These are phyloP conservation scores for Pyracantha coccinea DNA, from an alignment of 331 rosid genomes.

Conservation along the genomic window DNA sequence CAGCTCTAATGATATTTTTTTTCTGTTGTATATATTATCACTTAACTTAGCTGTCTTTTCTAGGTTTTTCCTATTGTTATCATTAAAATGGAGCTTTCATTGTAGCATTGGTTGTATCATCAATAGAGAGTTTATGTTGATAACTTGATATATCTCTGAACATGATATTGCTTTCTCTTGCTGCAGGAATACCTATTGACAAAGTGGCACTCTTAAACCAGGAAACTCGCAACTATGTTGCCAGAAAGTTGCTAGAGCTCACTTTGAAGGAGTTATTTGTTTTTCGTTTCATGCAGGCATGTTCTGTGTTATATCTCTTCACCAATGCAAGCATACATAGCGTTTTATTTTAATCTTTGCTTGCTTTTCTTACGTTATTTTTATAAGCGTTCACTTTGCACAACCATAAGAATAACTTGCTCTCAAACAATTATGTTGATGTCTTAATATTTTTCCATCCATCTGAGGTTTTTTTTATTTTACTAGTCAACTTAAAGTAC, in stretches of 20 bases:
- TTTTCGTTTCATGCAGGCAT: slow-evolving; percentile 91
- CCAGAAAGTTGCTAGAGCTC: slow-evolving; percentile 76
- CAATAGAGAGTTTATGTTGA: not conserved
- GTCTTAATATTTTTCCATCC: not conserved
- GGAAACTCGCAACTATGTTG: slow-evolving; percentile 82
- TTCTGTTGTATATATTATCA: not conserved
- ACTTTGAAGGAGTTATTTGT: slow-evolving; percentile 73
- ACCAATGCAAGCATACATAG: not conserved
- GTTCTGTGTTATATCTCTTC: slow-evolving; percentile 5
- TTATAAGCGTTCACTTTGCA: not conserved
- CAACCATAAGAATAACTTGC: not conserved
- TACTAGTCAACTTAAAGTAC: not conserved
- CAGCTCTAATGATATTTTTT: not conserved
- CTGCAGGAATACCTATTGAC: slow-evolving; percentile 84
- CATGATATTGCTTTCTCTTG: slow-evolving; percentile 24
- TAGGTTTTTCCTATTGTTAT: not conserved
- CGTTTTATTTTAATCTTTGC: not conserved
- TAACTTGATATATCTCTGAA: slow-evolving; percentile 8
- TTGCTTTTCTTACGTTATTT: not conserved
- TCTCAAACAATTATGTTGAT: not conserved
- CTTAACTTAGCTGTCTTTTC: not conserved
- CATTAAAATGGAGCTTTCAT: not conserved
- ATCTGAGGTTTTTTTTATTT: not conserved
- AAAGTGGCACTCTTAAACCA: slow-evolving; percentile 77
- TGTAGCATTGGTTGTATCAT: not conserved